Evolutionary conservation across 2,329 filamentous ascomycete genomes (phyloP).

Genomic region (Verticillium nonalfalfae): DNA sequence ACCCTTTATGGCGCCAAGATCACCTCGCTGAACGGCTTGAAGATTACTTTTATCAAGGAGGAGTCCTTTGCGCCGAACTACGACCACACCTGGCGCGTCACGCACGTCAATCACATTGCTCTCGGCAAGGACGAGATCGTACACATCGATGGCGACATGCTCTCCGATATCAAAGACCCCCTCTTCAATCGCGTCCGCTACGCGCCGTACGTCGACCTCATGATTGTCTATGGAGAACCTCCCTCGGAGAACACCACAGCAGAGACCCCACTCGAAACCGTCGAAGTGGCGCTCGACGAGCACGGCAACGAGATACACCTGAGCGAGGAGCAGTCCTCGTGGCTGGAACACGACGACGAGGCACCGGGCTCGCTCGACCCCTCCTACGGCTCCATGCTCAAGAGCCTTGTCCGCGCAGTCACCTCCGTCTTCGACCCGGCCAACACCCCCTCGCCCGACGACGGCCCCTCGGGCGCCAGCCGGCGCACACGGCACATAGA

Average conservation of each 20-base stretch:
- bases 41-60: conserved; percentile 63
- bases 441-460: conserved; percentile 18
- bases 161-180: conserved; percentile 72
- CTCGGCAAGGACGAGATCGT: conserved; percentile 86
- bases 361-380: conserved; percentile 11
- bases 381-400: conserved; percentile 35
- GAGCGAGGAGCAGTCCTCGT: conserved; percentile 6
- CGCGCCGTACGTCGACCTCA: conserved; percentile 63
- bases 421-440: conserved; percentile 35
- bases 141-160: conserved; percentile 69
- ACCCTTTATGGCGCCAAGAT: conserved; percentile 19
- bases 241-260: conserved; percentile 18
- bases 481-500: conserved; percentile 28
- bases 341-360: conserved; percentile 12
- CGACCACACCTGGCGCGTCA: conserved; percentile 60
- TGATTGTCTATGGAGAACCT: conserved; percentile 46
- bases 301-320: conserved; percentile 7
- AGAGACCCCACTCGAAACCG: conserved; percentile 1
- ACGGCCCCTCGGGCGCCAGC: conserved; percentile 14
- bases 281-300: background rate
- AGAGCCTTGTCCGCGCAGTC: conserved; percentile 38
- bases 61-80: conserved; percentile 29
- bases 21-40: conserved; percentile 45
- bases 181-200: conserved; percentile 78
- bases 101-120: conserved; percentile 72